Percentiles rank a stretch among this genome's conserved stretches.
Evolutionary conservation across 176 grass and related monocot genomes (phyloP).

Genomic region (Oryza glaberrima): DNA sequence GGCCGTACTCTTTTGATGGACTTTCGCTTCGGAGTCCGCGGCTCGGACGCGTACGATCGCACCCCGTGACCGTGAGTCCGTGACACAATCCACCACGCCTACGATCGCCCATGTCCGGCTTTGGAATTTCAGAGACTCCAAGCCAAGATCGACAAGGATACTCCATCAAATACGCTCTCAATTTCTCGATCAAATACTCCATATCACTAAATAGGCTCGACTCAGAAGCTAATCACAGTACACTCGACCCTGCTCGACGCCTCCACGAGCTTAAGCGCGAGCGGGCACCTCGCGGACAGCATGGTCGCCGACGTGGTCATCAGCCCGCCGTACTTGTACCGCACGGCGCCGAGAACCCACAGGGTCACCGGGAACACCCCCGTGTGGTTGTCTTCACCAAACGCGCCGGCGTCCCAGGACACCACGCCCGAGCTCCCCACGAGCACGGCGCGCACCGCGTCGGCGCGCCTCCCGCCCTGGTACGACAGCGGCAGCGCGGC

Average conservation of each 20-base stretch:
- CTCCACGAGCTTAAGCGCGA: conserved; percentile 31
- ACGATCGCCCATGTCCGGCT: too few species aligned
- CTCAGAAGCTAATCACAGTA: conserved; percentile 17
- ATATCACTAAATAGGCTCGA: background rate
- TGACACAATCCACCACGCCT: too few species aligned
- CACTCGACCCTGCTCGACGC: conserved; percentile 34
- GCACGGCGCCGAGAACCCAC: conserved; percentile 33
- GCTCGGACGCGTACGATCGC: too few species aligned
- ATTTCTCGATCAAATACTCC: background rate
- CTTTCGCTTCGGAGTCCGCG: too few species aligned
- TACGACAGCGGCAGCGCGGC: conserved; percentile 36
- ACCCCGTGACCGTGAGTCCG: too few species aligned
- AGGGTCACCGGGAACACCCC: conserved; percentile 39
- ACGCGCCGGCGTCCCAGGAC: background rate
- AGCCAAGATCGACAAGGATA: background rate
- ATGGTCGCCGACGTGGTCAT: conserved; percentile 33
- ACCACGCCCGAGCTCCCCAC: background rate
- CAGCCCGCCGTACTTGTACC: conserved; percentile 41
- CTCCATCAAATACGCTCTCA: background rate
- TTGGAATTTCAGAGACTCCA: too few species aligned
- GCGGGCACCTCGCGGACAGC: conserved; percentile 42
- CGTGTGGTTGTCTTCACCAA: background rate
- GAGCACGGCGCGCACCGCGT: conserved; percentile 33
- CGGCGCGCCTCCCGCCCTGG: conserved; percentile 20
- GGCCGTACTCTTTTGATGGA: too few species aligned